These are phyloP conservation scores for Kwoniella europaea DNA, from an alignment of 768 basidiomycete species.

Conservation along the genomic window DNA sequence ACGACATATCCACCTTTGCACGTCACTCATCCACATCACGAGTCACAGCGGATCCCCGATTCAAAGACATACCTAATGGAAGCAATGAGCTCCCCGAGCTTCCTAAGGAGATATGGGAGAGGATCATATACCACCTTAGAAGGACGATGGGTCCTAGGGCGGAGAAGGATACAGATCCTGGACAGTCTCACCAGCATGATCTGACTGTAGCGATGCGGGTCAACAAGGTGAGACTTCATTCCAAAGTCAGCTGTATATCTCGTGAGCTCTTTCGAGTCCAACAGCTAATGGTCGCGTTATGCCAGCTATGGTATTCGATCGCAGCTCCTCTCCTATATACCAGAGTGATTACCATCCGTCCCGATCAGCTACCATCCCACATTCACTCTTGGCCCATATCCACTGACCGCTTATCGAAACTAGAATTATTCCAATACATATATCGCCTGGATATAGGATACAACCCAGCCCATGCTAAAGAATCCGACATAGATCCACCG, in stretches of 20 bases:
- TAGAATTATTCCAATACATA: conserved; percentile 7
- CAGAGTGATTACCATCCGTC: not conserved
- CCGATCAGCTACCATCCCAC: not conserved
- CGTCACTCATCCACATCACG: too few species aligned
- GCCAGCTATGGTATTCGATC: not conserved
- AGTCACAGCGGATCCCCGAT: not conserved
- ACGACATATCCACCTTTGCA: too few species aligned
- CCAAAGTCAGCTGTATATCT: too few species aligned
- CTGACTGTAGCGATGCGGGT: not conserved
- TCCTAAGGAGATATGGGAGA: conserved; percentile 2
- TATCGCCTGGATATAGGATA: not conserved
- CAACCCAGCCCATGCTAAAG: not conserved
- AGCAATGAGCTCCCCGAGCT: not conserved
- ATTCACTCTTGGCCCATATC: not conserved
- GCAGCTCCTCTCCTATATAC: conserved; percentile 5
- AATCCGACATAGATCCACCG: not conserved
- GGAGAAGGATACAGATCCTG: not conserved
- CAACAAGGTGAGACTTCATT: conserved; percentile 4
- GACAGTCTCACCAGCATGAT: not conserved
- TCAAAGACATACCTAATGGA: not conserved
- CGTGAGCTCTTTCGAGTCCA: too few species aligned
- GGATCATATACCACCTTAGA: not conserved
- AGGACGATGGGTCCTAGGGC: not conserved
- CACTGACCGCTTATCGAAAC: not conserved
- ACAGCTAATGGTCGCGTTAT: too few species aligned